A percentile compares a stretch with the other conserved stretches of the same genome.
Evolutionary conservation across 306 rosid species (phyloP).

Genomic region (Quillaja saponaria): DNA sequence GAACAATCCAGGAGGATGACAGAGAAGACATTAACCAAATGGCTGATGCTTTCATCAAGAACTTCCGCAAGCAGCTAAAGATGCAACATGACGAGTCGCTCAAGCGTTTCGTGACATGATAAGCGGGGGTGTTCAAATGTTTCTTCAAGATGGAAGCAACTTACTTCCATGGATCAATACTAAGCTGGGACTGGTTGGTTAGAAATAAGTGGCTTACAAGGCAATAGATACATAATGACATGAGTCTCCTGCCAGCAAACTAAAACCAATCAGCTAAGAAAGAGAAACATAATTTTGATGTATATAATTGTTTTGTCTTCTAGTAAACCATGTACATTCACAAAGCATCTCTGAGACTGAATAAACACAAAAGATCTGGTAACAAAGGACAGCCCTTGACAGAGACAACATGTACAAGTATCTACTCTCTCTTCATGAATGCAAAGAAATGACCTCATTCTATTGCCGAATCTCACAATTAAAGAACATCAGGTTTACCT

Average conservation of each 20-base stretch:
- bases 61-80: conserved; percentile 58
- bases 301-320: conserved; percentile 26
- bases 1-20: conserved; percentile 19
- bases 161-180: no score
- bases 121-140: conserved; percentile 38
- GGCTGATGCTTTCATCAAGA: conserved; percentile 65
- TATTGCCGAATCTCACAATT: conserved; percentile 50
- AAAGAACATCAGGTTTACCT: conserved; percentile 41
- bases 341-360: conserved; percentile 53
- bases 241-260: conserved; percentile 16
- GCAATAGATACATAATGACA: neutral
- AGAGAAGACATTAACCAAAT: conserved; percentile 43
- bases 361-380: conserved; percentile 48
- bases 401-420: conserved; percentile 65
- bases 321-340: conserved; percentile 52
- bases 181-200: neutral
- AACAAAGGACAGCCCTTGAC: conserved; percentile 43
- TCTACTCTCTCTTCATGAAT: conserved; percentile 58
- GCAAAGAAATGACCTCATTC: conserved; percentile 57
- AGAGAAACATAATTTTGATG: conserved; percentile 13
- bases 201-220: conserved; percentile 1
- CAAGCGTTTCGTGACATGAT: conserved; percentile 44
- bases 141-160: neutral
- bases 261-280: conserved; percentile 23
- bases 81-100: conserved; percentile 53